Conservation (phyloP, 2,329 filamentous ascomycete species). For the Botrytis pseudocinerea region DNA sequence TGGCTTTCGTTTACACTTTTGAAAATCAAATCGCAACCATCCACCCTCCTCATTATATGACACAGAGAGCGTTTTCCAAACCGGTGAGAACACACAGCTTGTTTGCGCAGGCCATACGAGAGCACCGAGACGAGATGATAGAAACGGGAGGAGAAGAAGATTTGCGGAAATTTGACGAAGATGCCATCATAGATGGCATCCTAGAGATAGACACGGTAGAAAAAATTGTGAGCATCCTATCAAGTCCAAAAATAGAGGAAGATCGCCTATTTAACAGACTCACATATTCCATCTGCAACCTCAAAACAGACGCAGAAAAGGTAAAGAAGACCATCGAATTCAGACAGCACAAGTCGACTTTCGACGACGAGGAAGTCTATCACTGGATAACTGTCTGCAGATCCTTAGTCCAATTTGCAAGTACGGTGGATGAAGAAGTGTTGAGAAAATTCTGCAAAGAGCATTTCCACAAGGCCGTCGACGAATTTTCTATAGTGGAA, state of each 20-base stretch:
- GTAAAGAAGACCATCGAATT: slow-evolving; percentile 20
- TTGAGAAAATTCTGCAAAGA: slow-evolving; percentile 2
- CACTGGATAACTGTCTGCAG: slow-evolving; percentile 14
- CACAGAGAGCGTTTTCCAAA: neutral
- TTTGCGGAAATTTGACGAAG: neutral
- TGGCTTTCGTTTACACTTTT: slow-evolving; percentile 12
- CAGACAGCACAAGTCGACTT: slow-evolving; percentile 17
- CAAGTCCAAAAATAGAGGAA: neutral
- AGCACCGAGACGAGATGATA: too few relatives aligned
- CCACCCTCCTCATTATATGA: slow-evolving; percentile 8
- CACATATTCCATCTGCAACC: slow-evolving; percentile 3
- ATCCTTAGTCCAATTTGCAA: neutral
- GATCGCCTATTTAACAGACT: neutral
- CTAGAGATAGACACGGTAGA: neutral
- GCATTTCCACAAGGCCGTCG: neutral
- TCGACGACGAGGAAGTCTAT: slow-evolving; percentile 13
- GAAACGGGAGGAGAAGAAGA: neutral
- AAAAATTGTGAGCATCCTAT: neutral
- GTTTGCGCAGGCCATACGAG: neutral
- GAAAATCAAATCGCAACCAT: slow-evolving; percentile 11
- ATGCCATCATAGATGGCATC: neutral
- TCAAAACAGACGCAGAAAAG: neutral
- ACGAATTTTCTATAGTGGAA: neutral
- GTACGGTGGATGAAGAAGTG: neutral
- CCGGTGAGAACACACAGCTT: neutral